phyloP scores from a whole-genome alignment of 768 basidiomycete genomes.

The Leccinum pellstonianum region DNA sequence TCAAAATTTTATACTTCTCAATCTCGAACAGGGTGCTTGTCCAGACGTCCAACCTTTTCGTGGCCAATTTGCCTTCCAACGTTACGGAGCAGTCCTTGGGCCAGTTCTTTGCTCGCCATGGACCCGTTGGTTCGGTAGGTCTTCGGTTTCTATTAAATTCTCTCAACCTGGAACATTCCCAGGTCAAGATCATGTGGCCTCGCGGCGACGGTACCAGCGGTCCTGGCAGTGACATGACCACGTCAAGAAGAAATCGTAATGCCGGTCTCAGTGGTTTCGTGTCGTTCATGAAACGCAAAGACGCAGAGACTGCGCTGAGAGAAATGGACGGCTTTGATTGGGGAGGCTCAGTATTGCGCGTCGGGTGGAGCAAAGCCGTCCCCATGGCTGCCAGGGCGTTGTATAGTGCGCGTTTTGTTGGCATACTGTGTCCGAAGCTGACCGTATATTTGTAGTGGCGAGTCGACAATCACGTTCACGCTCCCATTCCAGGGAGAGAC shows the following conservation, averaged over 20 bases:
- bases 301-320: constrained; percentile 85
- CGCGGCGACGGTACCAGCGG: constrained; percentile 68
- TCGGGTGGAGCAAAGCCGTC: constrained; percentile 98
- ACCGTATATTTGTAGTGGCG: constrained; percentile 15
- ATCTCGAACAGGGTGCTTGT: constrained; percentile 4
- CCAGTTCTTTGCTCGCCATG: constrained; percentile 85
- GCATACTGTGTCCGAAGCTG: neutral
- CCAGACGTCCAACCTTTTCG: constrained; percentile 93
- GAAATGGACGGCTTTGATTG: constrained; percentile 94
- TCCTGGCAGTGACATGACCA: constrained; percentile 75
- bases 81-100: constrained; percentile 87
- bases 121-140: constrained; percentile 89
- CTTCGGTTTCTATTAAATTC: neutral
- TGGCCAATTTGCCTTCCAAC: constrained; percentile 86
- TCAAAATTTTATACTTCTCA: neutral
- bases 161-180: constrained; percentile 1
- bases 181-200: constrained; percentile 99
- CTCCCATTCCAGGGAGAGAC: constrained; percentile 35
- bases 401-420: constrained; percentile 58
- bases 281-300: constrained; percentile 90
- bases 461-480: constrained; percentile 33
- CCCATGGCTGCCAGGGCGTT: constrained; percentile 75
- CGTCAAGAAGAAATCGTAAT: constrained; percentile 66
- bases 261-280: constrained; percentile 93
- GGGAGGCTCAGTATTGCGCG: constrained; percentile 84